Evolutionary conservation across 306 rosid genomes (phyloP).

Genomic region (Casuarina equisetifolia): DNA sequence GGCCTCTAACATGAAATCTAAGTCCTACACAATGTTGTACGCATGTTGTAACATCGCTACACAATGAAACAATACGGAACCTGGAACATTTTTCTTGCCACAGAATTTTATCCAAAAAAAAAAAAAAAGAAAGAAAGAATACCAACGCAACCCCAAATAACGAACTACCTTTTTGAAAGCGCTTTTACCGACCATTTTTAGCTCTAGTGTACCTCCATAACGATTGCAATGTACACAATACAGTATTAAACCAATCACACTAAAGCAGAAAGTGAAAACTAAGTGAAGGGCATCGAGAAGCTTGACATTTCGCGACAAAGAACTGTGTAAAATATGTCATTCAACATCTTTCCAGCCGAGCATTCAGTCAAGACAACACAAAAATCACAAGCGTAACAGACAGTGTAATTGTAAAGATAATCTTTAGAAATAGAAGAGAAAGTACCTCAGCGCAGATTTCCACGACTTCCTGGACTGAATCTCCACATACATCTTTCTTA

Average conservation of each 20-base stretch:
- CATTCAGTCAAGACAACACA: neutral
- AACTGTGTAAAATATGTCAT: neutral
- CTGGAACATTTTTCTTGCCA: neutral
- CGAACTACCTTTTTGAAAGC: neutral
- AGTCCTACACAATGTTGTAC: neutral
- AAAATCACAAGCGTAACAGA: neutral
- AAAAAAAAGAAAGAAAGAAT: neutral
- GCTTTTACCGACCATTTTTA: neutral
- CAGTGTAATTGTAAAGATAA: neutral
- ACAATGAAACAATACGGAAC: neutral
- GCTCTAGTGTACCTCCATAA: neutral
- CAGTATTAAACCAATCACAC: neutral
- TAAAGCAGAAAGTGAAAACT: neutral
- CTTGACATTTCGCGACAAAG: neutral
- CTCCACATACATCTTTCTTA: conserved; percentile 65
- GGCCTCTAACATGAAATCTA: neutral
- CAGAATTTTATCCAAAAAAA: neutral
- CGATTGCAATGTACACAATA: neutral
- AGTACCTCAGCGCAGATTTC: conserved; percentile 81
- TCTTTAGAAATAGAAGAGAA: neutral
- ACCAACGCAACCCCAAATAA: neutral
- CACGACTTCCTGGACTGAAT: conserved; percentile 66
- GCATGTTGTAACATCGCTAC: neutral
- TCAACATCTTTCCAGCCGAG: neutral
- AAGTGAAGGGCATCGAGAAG: neutral